Conservation (phyloP, 768 basidiomycete genomes). For the Galerina marginata region DNA sequence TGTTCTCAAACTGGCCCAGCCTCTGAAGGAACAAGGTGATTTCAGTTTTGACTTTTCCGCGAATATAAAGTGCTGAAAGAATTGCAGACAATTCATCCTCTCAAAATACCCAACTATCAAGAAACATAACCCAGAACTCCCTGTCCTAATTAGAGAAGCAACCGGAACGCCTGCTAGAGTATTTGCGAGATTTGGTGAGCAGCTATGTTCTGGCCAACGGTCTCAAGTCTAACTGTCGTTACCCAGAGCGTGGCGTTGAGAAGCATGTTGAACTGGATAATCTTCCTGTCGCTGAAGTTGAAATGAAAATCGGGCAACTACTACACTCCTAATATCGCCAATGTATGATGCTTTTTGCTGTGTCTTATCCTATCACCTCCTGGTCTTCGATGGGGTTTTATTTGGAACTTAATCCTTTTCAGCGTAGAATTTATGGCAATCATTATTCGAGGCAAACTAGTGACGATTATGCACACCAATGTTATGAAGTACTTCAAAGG, state of each 20-base stretch:
- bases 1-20: slow-evolving; percentile 79
- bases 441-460: background rate
- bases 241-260: slow-evolving; percentile 78
- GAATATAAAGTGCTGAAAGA: background rate
- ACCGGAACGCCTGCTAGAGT: slow-evolving; percentile 78
- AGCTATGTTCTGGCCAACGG: slow-evolving; percentile 8
- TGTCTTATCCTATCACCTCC: too few species aligned
- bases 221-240: slow-evolving; percentile 8
- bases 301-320: slow-evolving; percentile 70
- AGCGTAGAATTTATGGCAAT: background rate
- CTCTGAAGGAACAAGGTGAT: slow-evolving; percentile 81
- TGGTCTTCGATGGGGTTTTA: too few species aligned
- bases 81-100: slow-evolving; percentile 76
- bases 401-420: too few species aligned
- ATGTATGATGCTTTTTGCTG: background rate
- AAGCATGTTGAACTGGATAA: slow-evolving; percentile 82
- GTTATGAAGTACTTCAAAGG: background rate
- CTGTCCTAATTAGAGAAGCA: slow-evolving; percentile 82
- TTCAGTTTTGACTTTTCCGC: slow-evolving; percentile 10
- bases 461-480: background rate
- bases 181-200: slow-evolving; percentile 87
- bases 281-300: slow-evolving; percentile 73
- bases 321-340: slow-evolving; percentile 45
- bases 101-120: slow-evolving; percentile 78
- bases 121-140: slow-evolving; percentile 86